Evolutionary conservation across 176 grass and related monocot species (phyloP), one percentile per base, ranked within the genome.

Genomic region (Canna indica): DNA sequence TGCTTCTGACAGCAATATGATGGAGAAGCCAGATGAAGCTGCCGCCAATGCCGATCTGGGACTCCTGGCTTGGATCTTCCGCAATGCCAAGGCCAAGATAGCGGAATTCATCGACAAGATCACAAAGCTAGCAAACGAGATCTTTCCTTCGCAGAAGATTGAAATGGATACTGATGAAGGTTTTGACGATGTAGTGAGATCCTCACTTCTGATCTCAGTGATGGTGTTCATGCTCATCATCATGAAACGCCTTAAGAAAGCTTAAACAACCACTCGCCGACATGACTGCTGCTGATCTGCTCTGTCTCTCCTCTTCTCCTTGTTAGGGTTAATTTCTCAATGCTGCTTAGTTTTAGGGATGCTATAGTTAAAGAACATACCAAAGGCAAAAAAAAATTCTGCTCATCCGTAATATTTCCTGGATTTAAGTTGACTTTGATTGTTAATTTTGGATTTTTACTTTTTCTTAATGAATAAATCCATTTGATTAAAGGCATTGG

Each of bases 201-300:
- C 81, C 28, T 87, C 91, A 7, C 74, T 95, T 69, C 75, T 91
- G 85, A 80, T 95, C 47, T 83, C 91, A 14, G 76, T 91, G 67
- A 88, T 95, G 36, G 59, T 95, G 69, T 87, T 95, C 35, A 83
- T 91, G 39, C 75, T 95, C 64, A 85, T 95, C 73, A 84, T 88
- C 17, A 29, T 88, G 50, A 85, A 81, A 54, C 94, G 89, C 69
- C 70, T 99, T 33, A 61, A 64, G 20, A 85, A 68, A 78, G 53
- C 73, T 59, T 77, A 29, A 39, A 63, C 64, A 70, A 73, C 39
- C 80, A 90, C 74, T 85, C 30, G 86, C 63, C 86, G 88, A 96
- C 88, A 83, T 83, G 39, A 56, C 81, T 50, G 59, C 65, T 52
- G 79, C 53, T 61, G 42, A 78, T 61, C 70, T 61, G 67, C 60